phyloP scores from a whole-genome alignment of 768 basidiomycete genomes.

The Naganishia vaughanmartiniae region DNA sequence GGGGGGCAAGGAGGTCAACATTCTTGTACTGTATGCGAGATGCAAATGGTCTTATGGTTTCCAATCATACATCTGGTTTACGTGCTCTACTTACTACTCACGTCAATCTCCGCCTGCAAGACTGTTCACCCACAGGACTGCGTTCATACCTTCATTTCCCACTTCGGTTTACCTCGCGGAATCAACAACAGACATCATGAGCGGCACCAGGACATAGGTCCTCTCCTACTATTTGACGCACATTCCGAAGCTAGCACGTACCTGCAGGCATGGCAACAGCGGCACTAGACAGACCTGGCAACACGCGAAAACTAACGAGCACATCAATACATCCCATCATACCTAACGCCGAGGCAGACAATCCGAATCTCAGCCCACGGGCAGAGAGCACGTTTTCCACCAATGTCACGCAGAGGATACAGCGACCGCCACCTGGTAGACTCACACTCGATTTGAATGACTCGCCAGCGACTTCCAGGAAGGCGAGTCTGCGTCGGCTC shows the following conservation, averaged over 20 bases:
- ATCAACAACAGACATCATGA: not conserved
- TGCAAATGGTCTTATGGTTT: too few relatives aligned
- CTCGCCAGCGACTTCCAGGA: not conserved
- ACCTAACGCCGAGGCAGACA: not conserved
- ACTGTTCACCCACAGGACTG: too few relatives aligned
- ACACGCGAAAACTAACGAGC: not conserved
- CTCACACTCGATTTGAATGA: not conserved
- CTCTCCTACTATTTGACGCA: not conserved
- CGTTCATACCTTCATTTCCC: too few relatives aligned
- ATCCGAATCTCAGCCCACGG: not conserved
- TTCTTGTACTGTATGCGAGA: too few relatives aligned
- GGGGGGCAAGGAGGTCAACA: too few relatives aligned
- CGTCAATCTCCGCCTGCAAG: too few relatives aligned
- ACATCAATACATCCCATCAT: not conserved
- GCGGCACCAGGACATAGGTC: not conserved
- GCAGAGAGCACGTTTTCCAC: not conserved
- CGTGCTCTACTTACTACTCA: too few relatives aligned
- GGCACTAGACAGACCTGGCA: not conserved
- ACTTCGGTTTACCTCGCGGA: not conserved
- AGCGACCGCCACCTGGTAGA: not conserved
- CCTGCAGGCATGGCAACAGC: constrained; percentile 1
- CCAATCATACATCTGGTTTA: too few relatives aligned
- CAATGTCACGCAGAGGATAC: not conserved
- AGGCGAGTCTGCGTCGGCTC: not conserved
- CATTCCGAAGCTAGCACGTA: not conserved